Evolutionary conservation across 2,329 filamentous ascomycete genomes (phyloP), one percentile per base, ranked within the genome.

Genomic region (Endocalyx cinctus): DNA sequence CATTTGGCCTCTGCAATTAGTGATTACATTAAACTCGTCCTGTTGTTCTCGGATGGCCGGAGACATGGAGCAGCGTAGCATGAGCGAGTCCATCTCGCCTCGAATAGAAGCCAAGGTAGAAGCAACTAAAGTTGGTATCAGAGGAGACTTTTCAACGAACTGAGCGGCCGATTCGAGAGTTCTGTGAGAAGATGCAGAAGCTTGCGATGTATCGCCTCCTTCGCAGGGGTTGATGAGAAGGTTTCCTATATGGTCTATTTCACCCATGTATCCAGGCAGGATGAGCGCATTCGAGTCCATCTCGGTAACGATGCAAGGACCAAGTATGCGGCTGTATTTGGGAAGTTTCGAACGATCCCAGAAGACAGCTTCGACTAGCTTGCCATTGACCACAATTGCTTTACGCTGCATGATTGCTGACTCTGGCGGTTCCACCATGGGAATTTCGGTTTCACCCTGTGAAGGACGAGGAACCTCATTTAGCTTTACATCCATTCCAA

Each of bases 271-370:
- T 0, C 66, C 67, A 1, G 68, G 68, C 5, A 70, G 53, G 17
- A 72, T 64, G 2, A 72, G 52, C 0, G 68, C 71, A 41, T 71
- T 72, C 13, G 66, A 69, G 41, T 71, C 68, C 64, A 70, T 70
- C 38, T 72, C 67, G 1, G 62, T 63, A 23, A 71, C 47, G n/a
- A 71, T 55, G 25, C 64, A 66, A 5, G 68, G 68, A 0, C 68
- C 68, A 2, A 47, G 31, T 3, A 71, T 51, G 22, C 57, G 55
- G 23, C 67, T 61, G 23, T 64, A 50, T 27, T 60, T 58, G 12
- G 48, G 62, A 30, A 69, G 54, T 33, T 58, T 55, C 3, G 52
- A 38, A 4, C 67, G 62, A 35, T 70, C 59, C 63, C 66, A 71
- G 28, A 70, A 55, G 0, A 50, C 60, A 4, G 66, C 66, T 17